Base-by-base conservation (phyloP, 441 rosid species). In the Croton laevigatus region DNA sequence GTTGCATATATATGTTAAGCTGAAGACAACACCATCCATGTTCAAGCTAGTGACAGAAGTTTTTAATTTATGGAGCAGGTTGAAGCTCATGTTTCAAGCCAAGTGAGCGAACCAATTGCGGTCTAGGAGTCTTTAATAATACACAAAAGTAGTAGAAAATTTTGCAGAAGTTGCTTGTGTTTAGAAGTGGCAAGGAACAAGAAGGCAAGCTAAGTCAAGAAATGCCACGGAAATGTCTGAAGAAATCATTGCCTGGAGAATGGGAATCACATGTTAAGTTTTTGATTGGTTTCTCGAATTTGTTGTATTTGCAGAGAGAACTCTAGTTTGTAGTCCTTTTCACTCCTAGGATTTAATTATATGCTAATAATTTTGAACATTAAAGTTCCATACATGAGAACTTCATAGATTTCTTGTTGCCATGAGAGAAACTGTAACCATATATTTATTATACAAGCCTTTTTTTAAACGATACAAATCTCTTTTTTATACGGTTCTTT, bases 31-130 rank as follows among this genome's bases (percentile, higher is more conserved):
- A 40, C 42, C 71, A 59, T 64, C 75, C 72, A 59, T 42, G 37
- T 65, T 75, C 70, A 75, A 75, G 74, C 75, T 72, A 53, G 77
- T 79, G 82, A 79, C 72, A 51, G 59, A 68, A 65, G 72, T 69
- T 74, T 54, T 79, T 71, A 73, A 54, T 80, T 66, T 68, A 57
- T 73, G 71, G 75, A 32, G 74, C 87, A 89, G 94, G 90, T 89
- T 63, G 62, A 75, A 40, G 82, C 72, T 66, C 83, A 78, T 58
- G 79, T 49, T 70, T 71, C 88, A 40, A 81, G 75, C 76, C 80
- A 83, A 73, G 83, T 73, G 79, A 81, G 84, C 74, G 89, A 87
- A 82, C 87, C 86, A 37, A 85, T 87, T 66, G 87, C 90, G 37
- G 91, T 71, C 76, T 89, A 81, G 81, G 80, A 69, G 71, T 75